Conservation (phyloP, 208 protist species). For the Novymonas esmeraldas region DNA sequence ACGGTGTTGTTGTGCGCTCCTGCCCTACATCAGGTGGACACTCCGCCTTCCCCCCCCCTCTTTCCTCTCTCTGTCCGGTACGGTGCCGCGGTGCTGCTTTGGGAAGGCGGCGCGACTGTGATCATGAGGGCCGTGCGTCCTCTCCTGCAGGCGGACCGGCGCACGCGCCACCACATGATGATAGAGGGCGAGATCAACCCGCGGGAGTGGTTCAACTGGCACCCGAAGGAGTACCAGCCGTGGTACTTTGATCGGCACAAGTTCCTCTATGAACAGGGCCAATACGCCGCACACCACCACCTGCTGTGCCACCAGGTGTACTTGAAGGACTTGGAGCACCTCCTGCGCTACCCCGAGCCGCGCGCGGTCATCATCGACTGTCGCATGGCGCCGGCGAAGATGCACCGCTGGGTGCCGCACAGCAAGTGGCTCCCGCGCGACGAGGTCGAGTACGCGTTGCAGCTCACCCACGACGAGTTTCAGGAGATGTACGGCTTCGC, state of each 20-base stretch:
- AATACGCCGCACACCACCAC: slow-evolving; percentile 81
- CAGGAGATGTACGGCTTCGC: slow-evolving; percentile 90
- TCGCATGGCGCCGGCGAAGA: slow-evolving; percentile 62
- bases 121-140: slow-evolving; percentile 35
- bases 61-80: no score
- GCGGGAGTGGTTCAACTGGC: slow-evolving; percentile 92
- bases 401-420: slow-evolving; percentile 90
- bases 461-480: slow-evolving; percentile 86
- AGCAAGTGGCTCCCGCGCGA: slow-evolving; percentile 89
- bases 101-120: no score
- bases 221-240: slow-evolving; percentile 91
- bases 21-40: no score
- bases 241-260: slow-evolving; percentile 93
- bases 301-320: slow-evolving; percentile 89
- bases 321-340: slow-evolving; percentile 79
- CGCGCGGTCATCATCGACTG: slow-evolving; percentile 83
- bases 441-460: slow-evolving; percentile 90
- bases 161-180: slow-evolving; percentile 92
- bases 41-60: no score
- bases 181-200: slow-evolving; percentile 89
- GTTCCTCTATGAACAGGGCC: slow-evolving; percentile 90
- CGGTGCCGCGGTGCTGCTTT: no score
- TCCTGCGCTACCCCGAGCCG: slow-evolving; percentile 75
- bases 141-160: slow-evolving; percentile 72
- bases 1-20: no score